phyloP scores from a whole-genome alignment of 164 flowering plant species.

The Vitis cinerea region DNA sequence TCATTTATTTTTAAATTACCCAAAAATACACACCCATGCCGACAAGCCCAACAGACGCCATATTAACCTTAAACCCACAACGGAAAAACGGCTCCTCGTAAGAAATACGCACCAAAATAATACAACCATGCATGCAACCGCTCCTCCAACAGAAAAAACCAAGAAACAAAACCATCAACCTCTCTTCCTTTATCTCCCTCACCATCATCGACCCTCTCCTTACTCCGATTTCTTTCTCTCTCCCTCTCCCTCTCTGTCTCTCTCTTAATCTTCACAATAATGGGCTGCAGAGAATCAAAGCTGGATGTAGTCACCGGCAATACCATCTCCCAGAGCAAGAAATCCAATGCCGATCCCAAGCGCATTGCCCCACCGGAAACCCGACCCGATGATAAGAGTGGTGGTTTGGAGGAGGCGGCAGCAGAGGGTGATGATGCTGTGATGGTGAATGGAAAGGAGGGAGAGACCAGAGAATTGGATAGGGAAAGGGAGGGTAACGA shows the following conservation, averaged over 20 bases:
- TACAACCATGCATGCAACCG: not conserved
- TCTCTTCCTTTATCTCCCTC: not conserved
- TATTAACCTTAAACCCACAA: no score
- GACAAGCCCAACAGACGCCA: no score
- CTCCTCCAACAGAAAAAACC: not conserved
- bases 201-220: not conserved
- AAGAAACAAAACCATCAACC: not conserved
- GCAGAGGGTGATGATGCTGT: not conserved
- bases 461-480: not conserved
- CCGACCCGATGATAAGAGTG: no score
- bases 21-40: no score
- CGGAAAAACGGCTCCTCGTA: not conserved
- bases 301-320: constrained; percentile 35
- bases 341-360: constrained; percentile 3
- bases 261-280: constrained; percentile 11
- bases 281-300: constrained; percentile 60
- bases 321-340: constrained; percentile 27
- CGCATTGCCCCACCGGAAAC: no score
- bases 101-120: not conserved
- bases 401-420: not conserved
- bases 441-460: not conserved
- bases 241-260: not conserved
- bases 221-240: not conserved
- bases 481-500: not conserved
- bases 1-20: no score